These are phyloP conservation scores for Penicillium simplicissimum DNA, from an alignment of 495 filamentous ascomycete genomes.

Conservation along the genomic window DNA sequence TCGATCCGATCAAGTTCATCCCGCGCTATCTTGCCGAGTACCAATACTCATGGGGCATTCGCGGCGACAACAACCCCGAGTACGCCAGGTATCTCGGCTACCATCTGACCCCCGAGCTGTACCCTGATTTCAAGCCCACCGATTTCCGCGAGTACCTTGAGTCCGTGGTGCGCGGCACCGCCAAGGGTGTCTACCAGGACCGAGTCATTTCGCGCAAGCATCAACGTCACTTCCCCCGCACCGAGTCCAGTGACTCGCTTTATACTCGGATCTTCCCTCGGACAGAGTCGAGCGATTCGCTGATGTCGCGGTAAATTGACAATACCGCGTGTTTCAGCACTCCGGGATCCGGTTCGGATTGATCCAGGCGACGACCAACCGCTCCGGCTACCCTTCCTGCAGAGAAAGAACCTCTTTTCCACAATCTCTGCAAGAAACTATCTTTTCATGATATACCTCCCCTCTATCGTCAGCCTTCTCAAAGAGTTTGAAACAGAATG, in stretches of 20 bases:
- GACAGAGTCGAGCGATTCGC: conserved; percentile 47
- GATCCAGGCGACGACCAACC: conserved; percentile 16
- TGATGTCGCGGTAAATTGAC: conserved; percentile 40
- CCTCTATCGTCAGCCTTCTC: conserved; percentile 3
- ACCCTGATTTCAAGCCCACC: conserved; percentile 51
- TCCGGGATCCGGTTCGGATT: conserved; percentile 10
- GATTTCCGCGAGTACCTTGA: conserved; percentile 47
- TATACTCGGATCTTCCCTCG: conserved; percentile 46
- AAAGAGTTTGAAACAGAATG: not conserved
- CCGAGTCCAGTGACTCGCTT: conserved; percentile 47
- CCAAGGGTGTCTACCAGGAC: conserved; percentile 48
- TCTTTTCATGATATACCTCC: conserved; percentile 11
- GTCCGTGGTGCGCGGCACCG: conserved; percentile 40
- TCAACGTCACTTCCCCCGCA: conserved; percentile 46
- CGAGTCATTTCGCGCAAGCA: conserved; percentile 46
- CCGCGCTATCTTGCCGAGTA: conserved; percentile 49
- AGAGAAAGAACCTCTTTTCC: not conserved
- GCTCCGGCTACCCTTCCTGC: no score
- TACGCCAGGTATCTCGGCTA: conserved; percentile 61
- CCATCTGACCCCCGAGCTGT: conserved; percentile 54
- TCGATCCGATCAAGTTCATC: conserved; percentile 48
- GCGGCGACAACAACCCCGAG: conserved; percentile 58
- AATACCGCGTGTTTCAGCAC: conserved; percentile 9
- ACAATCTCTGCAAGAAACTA: not conserved
- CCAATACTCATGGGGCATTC: conserved; percentile 51